Conservation (phyloP, 1,284 basidiomycete species). For the Melampsora larici-populina region DNA sequence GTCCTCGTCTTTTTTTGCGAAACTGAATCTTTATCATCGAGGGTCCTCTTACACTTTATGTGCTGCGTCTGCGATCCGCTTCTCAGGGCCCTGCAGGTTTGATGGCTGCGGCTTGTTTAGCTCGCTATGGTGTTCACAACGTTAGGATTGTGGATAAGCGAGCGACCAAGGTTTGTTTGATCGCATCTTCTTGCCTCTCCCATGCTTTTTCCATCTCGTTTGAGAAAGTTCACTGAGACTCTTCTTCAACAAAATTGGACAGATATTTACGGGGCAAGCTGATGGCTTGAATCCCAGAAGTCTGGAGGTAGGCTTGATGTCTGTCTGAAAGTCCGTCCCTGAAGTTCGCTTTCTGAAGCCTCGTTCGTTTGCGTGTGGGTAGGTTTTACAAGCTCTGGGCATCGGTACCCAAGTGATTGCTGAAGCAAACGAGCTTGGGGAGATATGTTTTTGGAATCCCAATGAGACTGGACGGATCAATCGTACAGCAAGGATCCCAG, state of each 20-base stretch:
- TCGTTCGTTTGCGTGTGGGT: not conserved
- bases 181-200: not conserved
- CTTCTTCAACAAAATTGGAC: not conserved
- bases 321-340: not conserved
- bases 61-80: not conserved
- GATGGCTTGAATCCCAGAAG: constrained; percentile 42
- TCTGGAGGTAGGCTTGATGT: constrained; percentile 22
- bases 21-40: not conserved
- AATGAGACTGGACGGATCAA: constrained; percentile 21
- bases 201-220: not conserved
- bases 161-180: constrained; percentile 26
- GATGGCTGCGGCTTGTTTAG: constrained; percentile 41
- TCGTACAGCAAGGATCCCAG: constrained; percentile 36
- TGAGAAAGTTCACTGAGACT: not conserved
- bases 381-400: constrained; percentile 40
- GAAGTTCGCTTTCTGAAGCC: not conserved
- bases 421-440: constrained; percentile 27
- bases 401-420: constrained; percentile 30
- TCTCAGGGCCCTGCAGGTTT: constrained; percentile 42
- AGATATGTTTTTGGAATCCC: constrained; percentile 43
- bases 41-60: not conserved
- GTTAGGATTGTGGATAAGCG: constrained; percentile 42
- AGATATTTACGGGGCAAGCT: constrained; percentile 44
- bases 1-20: not conserved
- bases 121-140: constrained; percentile 42